These are phyloP conservation scores for Amphirosellinia nigrospora DNA, from an alignment of 495 filamentous ascomycete species.

Conservation along the genomic window DNA sequence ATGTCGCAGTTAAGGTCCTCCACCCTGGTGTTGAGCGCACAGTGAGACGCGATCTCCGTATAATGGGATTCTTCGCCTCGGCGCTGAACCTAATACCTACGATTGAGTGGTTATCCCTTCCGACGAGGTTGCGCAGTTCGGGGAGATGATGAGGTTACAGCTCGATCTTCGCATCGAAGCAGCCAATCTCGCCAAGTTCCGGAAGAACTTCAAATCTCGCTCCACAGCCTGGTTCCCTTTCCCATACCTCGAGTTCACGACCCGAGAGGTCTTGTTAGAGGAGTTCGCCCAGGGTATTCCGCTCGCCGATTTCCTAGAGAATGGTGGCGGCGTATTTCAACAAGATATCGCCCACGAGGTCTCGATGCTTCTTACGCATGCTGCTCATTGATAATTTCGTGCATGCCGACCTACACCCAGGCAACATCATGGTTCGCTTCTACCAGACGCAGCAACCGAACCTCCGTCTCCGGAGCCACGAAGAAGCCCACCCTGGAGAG, in stretches of 20 bases:
- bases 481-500: slow-evolving; percentile 46
- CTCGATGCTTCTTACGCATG: slow-evolving; percentile 97
- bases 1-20: slow-evolving; percentile 96
- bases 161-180: slow-evolving; percentile 95
- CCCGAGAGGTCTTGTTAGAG: slow-evolving; percentile 89
- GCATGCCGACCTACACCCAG: slow-evolving; percentile 97
- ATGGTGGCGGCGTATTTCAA: slow-evolving; percentile 91
- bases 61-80: slow-evolving; percentile 92
- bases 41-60: slow-evolving; percentile 85
- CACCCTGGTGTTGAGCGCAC: slow-evolving; percentile 90
- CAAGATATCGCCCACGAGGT: slow-evolving; percentile 94
- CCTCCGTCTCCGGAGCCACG: slow-evolving; percentile 55
- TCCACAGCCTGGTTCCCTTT: slow-evolving; percentile 96
- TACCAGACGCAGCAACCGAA: slow-evolving; percentile 80
- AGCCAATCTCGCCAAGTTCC: slow-evolving; percentile 86
- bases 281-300: slow-evolving; percentile 97
- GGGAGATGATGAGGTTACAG: slow-evolving; percentile 97
- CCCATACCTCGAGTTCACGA: slow-evolving; percentile 89
- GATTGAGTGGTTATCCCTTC: slow-evolving; percentile 98
- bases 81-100: slow-evolving; percentile 88
- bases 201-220: slow-evolving; percentile 86
- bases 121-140: slow-evolving; percentile 92
- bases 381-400: slow-evolving; percentile 97
- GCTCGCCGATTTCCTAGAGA: slow-evolving; percentile 83
- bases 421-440: slow-evolving; percentile 99